Evolutionary conservation across 176 grass and related monocot species (phyloP).

Genomic region (Triticum turgidum): DNA sequence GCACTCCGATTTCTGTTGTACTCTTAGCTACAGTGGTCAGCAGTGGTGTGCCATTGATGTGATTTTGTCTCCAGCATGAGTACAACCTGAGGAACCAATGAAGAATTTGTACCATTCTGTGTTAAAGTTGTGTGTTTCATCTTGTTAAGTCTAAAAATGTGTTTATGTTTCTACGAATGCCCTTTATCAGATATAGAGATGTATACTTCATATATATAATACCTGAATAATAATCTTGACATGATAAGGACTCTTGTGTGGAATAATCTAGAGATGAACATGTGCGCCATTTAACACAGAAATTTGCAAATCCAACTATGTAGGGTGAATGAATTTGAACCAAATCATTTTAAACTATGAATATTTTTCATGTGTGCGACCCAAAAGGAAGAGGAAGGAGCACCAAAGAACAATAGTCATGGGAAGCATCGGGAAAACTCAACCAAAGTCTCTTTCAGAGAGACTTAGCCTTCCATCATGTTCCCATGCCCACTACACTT

Average conservation of each 20-base stretch:
- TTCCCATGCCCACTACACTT: conserved; percentile 26
- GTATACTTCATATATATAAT: neutral
- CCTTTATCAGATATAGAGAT: neutral
- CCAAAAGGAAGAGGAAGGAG: neutral
- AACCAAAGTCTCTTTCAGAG: neutral
- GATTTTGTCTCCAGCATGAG: neutral
- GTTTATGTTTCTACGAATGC: neutral
- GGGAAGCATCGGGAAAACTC: conserved; percentile 28
- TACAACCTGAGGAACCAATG: neutral
- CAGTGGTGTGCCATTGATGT: neutral
- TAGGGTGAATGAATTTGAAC: no score
- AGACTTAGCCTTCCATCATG: conserved; percentile 20
- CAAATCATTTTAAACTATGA: no score
- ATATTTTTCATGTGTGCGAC: no score
- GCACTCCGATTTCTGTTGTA: neutral
- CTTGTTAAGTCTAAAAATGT: neutral
- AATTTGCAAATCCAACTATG: no score
- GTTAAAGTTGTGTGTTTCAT: neutral
- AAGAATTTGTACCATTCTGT: neutral
- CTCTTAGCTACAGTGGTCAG: neutral
- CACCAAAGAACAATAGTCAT: conserved; percentile 20
- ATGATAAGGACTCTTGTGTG: neutral
- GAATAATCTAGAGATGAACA: neutral
- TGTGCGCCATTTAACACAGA: no score
- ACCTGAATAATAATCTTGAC: neutral